A percentile compares a stretch with the other conserved stretches of the same genome.
Evolutionary conservation across 176 grass and related monocot species (phyloP).

Genomic region (Carex littledalei): DNA sequence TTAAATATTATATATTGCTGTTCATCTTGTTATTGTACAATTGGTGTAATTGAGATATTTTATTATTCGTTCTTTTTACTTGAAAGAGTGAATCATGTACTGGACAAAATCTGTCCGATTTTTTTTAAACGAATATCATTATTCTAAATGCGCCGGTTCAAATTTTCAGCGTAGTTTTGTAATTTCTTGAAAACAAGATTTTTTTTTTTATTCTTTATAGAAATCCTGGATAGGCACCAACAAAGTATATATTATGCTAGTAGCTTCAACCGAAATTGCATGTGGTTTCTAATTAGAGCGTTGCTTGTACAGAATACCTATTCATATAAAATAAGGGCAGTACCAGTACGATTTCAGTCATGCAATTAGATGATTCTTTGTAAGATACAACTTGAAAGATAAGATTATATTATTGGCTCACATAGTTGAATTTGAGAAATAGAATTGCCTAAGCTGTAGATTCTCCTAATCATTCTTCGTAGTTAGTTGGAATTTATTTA

Average conservation of each 20-base stretch:
- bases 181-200: too few species aligned
- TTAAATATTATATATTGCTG: background rate
- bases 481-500: background rate
- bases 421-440: background rate
- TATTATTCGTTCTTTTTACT: background rate
- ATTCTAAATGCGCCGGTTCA: too few species aligned
- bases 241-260: background rate
- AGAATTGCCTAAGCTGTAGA: background rate
- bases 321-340: background rate
- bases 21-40: background rate
- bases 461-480: conserved; percentile 4
- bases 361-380: background rate
- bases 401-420: background rate
- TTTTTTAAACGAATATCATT: too few species aligned
- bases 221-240: background rate
- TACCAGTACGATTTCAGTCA: background rate
- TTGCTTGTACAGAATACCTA: background rate
- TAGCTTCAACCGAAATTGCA: background rate
- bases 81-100: background rate
- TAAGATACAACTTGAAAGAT: background rate
- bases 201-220: too few species aligned
- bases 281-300: background rate
- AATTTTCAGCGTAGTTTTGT: too few species aligned
- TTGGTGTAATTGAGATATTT: background rate
- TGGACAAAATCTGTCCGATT: background rate